phyloP scores from a whole-genome alignment of 441 rosid species.

The Macaranga tanarius region DNA sequence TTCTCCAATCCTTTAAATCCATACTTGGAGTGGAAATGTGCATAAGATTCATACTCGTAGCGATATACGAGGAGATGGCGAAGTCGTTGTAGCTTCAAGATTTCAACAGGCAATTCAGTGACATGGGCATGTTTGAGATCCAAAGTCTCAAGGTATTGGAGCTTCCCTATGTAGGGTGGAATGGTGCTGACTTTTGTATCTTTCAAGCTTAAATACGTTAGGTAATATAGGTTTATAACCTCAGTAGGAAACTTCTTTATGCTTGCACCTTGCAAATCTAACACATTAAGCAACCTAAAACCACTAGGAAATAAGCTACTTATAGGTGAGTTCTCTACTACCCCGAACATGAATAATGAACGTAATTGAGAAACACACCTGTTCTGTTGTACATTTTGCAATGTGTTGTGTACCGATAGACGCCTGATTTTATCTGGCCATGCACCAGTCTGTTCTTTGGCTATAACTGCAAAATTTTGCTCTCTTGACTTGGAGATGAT shows the following conservation, averaged over 20 bases:
- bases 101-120: conserved; percentile 32
- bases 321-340: conserved; percentile 20
- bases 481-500: conserved; percentile 15
- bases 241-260: conserved; percentile 28
- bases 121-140: conserved; percentile 41
- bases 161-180: conserved; percentile 37
- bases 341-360: conserved; percentile 39
- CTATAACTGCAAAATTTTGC: conserved; percentile 2
- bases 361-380: conserved; percentile 27
- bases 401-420: conserved; percentile 33
- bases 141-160: conserved; percentile 39
- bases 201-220: conserved; percentile 38
- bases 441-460: background rate
- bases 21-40: conserved; percentile 26
- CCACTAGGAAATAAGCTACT: conserved; percentile 8
- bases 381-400: conserved; percentile 15
- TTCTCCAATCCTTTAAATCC: conserved; percentile 28
- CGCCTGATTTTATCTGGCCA: conserved; percentile 33
- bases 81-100: conserved; percentile 29
- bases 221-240: conserved; percentile 19
- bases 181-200: conserved; percentile 28
- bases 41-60: conserved; percentile 24
- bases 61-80: conserved; percentile 38
- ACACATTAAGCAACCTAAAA: conserved; percentile 31
- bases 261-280: conserved; percentile 32